Conservation (phyloP, 768 basidiomycete genomes). For the Leccinum boreale region DNA sequence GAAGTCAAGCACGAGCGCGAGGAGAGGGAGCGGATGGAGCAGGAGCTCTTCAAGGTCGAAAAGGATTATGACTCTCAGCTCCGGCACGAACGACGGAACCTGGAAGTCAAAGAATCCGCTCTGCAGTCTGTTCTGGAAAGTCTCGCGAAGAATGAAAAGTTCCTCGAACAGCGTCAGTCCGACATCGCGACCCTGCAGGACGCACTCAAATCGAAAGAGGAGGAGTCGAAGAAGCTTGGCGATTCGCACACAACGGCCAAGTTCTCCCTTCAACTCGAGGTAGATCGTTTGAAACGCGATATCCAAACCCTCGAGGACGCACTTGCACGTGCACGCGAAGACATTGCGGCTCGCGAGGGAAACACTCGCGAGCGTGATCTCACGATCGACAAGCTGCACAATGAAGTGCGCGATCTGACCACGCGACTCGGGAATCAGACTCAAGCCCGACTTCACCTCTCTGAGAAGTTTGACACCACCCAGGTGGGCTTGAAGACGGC, state of each 20-base stretch:
- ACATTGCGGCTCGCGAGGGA: slow-evolving; percentile 64
- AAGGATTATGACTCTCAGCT: slow-evolving; percentile 61
- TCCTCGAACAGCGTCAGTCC: slow-evolving; percentile 67
- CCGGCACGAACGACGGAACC: slow-evolving; percentile 55
- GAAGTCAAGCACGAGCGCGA: slow-evolving; percentile 60
- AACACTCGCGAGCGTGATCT: slow-evolving; percentile 67
- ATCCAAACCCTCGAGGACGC: slow-evolving; percentile 79
- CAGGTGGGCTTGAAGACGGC: slow-evolving; percentile 59
- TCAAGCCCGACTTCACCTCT: slow-evolving; percentile 79
- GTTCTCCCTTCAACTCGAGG: slow-evolving; percentile 86
- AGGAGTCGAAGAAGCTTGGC: slow-evolving; percentile 75
- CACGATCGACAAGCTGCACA: slow-evolving; percentile 69
- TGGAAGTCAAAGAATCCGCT: slow-evolving; percentile 70
- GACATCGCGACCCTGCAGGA: slow-evolving; percentile 74
- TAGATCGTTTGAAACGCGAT: slow-evolving; percentile 83
- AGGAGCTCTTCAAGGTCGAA: slow-evolving; percentile 54
- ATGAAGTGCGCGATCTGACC: slow-evolving; percentile 78
- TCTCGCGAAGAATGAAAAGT: slow-evolving; percentile 56
- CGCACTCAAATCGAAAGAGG: slow-evolving; percentile 67
- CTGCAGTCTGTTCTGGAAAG: slow-evolving; percentile 61
- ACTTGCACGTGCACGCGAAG: slow-evolving; percentile 63
- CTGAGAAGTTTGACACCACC: slow-evolving; percentile 82
- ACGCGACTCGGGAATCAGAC: slow-evolving; percentile 79
- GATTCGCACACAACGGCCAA: slow-evolving; percentile 80
- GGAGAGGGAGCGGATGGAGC: slow-evolving; percentile 50